Base-by-base conservation (phyloP, 331 rosid genomes). In the Malus hybrid region DNA sequence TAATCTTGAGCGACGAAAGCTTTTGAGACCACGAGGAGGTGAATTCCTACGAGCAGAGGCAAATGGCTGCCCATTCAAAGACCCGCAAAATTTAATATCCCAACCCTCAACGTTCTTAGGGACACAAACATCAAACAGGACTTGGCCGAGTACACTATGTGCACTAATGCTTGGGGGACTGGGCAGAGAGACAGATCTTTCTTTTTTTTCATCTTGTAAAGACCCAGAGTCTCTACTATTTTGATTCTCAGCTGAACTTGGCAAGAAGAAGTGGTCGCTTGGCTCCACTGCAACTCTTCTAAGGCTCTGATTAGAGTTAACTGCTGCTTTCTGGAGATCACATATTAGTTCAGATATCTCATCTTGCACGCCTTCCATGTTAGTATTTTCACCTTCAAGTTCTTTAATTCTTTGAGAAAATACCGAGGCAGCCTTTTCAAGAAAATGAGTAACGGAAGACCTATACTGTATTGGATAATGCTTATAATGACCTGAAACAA, bases 91-190 rank as follows among this genome's bases (percentile, higher is more conserved):
- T 76, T 85, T 93, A 63, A 93, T 87, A 70, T 93, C 98, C 98
- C 98, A 93, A 71, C 98, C 97, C 73, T 93, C 98, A 2, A 93
- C 91, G 13, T 93, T 93, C 83, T 85, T 91, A 1, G 96, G 98
- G 66, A 93, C 97, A 78, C 98, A 93, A 56, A 86, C 93, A 34
- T 93, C 97, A 2, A 89, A 93, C 73, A 93, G 86, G 72, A 93
- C 83, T 66, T 88, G 90, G 18, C 98, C 93, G 16, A 93, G 93
- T 11, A 93, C 97, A 28, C 96, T 91, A 46, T 93, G 93, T 27
- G 97, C 85, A 63, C 85, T 93, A 63, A 93, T 89, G 89, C 92
- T 83, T 6, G 91, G 91, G 57, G 93, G 88, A 70, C 80, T 81
- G 10, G 91, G 89, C 52, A 84, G 62, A 46, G 73, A 78, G 75